Evolutionary conservation across 345 rosid species (phyloP), one percentile per base, ranked within the genome.

Genomic region (Isatis tinctoria): DNA sequence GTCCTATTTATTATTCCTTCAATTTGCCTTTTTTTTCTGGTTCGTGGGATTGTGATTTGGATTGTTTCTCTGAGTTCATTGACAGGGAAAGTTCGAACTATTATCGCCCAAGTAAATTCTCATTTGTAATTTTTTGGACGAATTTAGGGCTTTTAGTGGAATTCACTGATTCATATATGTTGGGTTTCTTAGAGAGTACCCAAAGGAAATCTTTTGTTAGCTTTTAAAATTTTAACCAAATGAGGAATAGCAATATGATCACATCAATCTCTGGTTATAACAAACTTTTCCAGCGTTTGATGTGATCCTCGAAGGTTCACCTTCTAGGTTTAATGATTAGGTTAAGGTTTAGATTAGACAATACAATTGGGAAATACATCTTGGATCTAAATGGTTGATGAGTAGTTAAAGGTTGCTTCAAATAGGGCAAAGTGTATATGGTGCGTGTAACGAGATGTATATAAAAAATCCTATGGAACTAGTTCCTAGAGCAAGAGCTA

Each of bases 1-100:
- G 11, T 49, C 52, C 37, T 17, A 9, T 40, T 22, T 54, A 39
- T 20, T 47, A 53, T 39, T 8, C 53, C 17, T 24, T 20, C 20
- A 7, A 2, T 54, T 59, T 26, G 10, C 10, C 0, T 10, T 10
- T 18, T 22, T 18, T n/a, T 10, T 16, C 6, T 18, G 14, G 11
- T 70, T 51, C 0, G 9, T 54, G 18, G 8, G 37, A 0, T 36
- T 44, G 33, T 60, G 9, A 35, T 44, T 60, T 40, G 28, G 39
- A 59, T 16, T 36, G 67, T 67, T 59, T 67, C 37, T 41, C 28
- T 56, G 67, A 27, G 67, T 37, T 68, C 37, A 54, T 22, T 26
- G 27, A 13, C 18, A 32, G 5, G n/a, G 4, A 30, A 37, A 40
- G 30, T 18, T 28, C 14, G 22, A 69, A 52, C 24, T 28, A 2